These are phyloP conservation scores for Elaphomyces granulatus DNA, from an alignment of 495 filamentous ascomycete species.

Conservation along the genomic window DNA sequence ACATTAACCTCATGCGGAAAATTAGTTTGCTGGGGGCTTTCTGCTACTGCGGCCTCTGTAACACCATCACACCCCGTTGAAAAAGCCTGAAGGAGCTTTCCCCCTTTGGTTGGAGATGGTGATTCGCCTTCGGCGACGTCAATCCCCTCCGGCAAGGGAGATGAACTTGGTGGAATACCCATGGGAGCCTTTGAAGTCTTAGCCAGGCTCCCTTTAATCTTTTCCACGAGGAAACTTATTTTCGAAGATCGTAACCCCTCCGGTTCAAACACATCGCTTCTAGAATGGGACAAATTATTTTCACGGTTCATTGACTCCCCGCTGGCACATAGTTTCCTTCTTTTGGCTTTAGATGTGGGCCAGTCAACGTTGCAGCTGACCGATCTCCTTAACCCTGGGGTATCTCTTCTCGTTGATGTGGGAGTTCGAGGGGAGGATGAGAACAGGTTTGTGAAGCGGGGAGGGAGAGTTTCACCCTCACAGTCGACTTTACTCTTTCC, in stretches of 20 bases:
- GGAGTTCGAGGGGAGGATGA: constrained; percentile 58
- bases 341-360: constrained; percentile 43
- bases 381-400: constrained; percentile 45
- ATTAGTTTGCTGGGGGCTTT: constrained; percentile 4
- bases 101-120: constrained; percentile 34
- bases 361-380: constrained; percentile 58
- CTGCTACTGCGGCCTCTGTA: no score
- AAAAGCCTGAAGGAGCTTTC: constrained; percentile 4
- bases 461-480: constrained; percentile 27
- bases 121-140: constrained; percentile 23
- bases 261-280: constrained; percentile 36
- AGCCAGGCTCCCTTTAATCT: constrained; percentile 47
- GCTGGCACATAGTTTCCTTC: constrained; percentile 22
- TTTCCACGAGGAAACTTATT: constrained; percentile 48
- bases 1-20: constrained; percentile 6
- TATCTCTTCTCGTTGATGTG: constrained; percentile 28
- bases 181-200: constrained; percentile 20
- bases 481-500: constrained; percentile 30
- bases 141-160: constrained; percentile 34
- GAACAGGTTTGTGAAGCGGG: constrained; percentile 48
- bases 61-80: constrained; percentile 4
- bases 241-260: constrained; percentile 40
- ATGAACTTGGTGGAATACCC: constrained; percentile 35
- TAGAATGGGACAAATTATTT: constrained; percentile 33
- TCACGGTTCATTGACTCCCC: constrained; percentile 20